Evolutionary conservation across 73 alveolate genomes (phyloP), one percentile per base, ranked within the genome.

Genomic region (Urostyla sp.): DNA sequence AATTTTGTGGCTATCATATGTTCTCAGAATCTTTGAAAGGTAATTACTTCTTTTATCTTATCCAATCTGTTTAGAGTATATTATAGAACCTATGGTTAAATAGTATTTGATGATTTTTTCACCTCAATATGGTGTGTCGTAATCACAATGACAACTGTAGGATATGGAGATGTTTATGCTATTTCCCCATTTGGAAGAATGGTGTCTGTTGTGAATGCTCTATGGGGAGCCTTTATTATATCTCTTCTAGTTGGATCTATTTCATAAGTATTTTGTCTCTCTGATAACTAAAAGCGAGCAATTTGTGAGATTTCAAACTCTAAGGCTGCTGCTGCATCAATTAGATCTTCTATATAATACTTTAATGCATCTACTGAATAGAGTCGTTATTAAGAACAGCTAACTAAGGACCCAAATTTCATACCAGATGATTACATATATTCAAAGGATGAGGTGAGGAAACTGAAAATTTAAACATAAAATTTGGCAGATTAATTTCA

Each of bases 111-210:
- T 24, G 60, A 85, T 7, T 80, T 48, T 20, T n/a, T 54, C 40
- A 80, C 90, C 58, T 66, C 87, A 0, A 56, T 85, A 24, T 90
- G 93, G 87, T 61, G 77, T 45, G 75, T 75, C 57, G 86, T 81
- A 27, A 69, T 79, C 32, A 77, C 94, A 26, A 90, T 90, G 92
- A 60, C 94, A 6, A 90, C 96, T 23, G 90, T 90, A 15, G 96
- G 96, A 16, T 90, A 73, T 67, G 96, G 96, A 21, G 96, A 90
- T 57, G 78, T 90, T 40, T 78, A n/a, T 38, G 92, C 96, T 26
- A 50, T 48, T 21, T 75, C 96, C 16, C 75, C 63, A 18, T 74
- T 90, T 67, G 96, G 96, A 23, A 82, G 92, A 53, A 11, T 50
- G 38, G 59, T 87, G 13, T 56, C 89, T 18, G 51, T 84, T 26